phyloP scores from a whole-genome alignment of 441 rosid genomes.

The Euphorbia corollata region DNA sequence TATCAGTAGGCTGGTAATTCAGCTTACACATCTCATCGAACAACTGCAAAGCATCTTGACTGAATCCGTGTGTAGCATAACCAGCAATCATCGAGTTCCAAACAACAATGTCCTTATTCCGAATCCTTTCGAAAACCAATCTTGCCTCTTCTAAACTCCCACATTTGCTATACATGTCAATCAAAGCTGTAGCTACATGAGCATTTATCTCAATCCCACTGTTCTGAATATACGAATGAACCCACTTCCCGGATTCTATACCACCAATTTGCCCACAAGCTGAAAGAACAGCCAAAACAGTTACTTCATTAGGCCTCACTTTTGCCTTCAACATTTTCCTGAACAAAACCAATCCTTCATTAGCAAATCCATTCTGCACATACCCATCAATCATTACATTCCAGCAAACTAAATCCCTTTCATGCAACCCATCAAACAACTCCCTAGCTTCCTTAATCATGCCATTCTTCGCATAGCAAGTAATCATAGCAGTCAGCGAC shows the following conservation, averaged over 20 bases:
- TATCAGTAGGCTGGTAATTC: constrained; percentile 53
- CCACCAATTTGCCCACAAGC: constrained; percentile 68
- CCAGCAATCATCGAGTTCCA: constrained; percentile 68
- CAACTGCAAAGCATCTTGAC: constrained; percentile 35
- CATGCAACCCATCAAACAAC: constrained; percentile 43
- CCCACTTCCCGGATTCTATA: constrained; percentile 58
- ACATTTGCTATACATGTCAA: constrained; percentile 60
- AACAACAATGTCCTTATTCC: constrained; percentile 42
- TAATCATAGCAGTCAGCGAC: constrained; percentile 61
- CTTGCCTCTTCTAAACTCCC: constrained; percentile 56
- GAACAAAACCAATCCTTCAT: constrained; percentile 46
- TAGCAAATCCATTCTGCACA: constrained; percentile 39
- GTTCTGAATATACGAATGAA: constrained; percentile 44
- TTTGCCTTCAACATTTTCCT: constrained; percentile 37
- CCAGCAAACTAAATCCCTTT: constrained; percentile 63
- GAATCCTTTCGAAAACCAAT: constrained; percentile 40
- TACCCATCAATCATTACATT: constrained; percentile 80
- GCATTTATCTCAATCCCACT: constrained; percentile 39
- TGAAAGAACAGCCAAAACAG: constrained; percentile 45
- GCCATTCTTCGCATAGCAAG: constrained; percentile 53
- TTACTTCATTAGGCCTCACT: constrained; percentile 45
- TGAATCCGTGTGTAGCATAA: constrained; percentile 48
- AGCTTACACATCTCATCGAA: constrained; percentile 40
- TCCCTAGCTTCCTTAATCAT: constrained; percentile 45
- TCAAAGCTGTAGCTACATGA: constrained; percentile 46